Evolutionary conservation across 139 green algal species (phyloP), one percentile per base, ranked within the genome.

Genomic region (Haematococcus lacustris): DNA sequence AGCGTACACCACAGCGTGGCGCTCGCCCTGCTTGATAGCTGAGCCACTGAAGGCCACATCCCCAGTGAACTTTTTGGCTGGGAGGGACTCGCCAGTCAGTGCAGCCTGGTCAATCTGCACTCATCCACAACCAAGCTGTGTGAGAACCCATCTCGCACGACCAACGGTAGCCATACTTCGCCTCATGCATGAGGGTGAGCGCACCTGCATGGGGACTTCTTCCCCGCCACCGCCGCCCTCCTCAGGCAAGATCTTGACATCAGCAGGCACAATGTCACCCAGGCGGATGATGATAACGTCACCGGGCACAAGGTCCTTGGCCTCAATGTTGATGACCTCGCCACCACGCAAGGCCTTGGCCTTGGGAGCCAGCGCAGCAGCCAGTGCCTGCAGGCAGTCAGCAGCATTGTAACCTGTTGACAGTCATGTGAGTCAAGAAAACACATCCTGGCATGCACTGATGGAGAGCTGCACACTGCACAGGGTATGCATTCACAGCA

Each of bases 1-100:
- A 3, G 85, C 87, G 59, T 91, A 91, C 13, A 95, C 91, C 21
- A 94, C 51, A 32, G 78, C 82, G 43, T 97, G 83, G 50, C 85
- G 79, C 81, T 97, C 92, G 62, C 92, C 92, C 60, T 92, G 88
- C 86, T 94, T 95, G 80, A 94, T 88, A 67, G 88, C 90, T 32
- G 91, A 96, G 50, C 92, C 92, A 2, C 80, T 87, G 71, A 93
- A 94, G 4, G 77, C 78, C 0, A 93, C 86, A 59, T 94, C 84
- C 21, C 90, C 90, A 3, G 84, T 82, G 76, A 85, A 88, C 83
- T 93, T 94, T 78, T 93, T 93, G 13, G 88, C 88, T 1, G 91
- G 91, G 30, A 96, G 76, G 1, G 88, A 94, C 80, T 96, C 91
- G n/a, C 91, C 91, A 3, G 91, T 96, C 38, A 96, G 76, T 7